phyloP scores from a whole-genome alignment of 2,329 filamentous ascomycete species.

The Fusarium acutatum region DNA sequence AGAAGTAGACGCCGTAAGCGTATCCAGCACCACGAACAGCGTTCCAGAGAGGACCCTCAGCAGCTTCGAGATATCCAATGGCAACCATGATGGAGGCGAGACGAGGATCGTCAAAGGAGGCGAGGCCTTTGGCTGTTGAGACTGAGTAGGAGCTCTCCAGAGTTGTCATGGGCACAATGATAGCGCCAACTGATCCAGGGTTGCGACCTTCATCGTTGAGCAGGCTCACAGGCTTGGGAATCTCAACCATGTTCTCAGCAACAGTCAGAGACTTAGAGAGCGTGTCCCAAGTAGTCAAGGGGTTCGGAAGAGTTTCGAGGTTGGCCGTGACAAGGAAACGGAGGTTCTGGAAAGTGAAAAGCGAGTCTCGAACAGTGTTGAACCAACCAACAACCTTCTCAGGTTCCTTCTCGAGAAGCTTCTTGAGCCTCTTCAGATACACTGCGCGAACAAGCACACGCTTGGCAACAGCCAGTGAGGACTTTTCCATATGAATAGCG shows the following conservation, averaged over 20 bases:
- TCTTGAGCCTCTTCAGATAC: slow-evolving; percentile 86
- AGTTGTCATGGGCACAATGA: slow-evolving; percentile 88
- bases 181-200: slow-evolving; percentile 77
- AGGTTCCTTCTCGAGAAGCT: slow-evolving; percentile 80
- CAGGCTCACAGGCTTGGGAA: slow-evolving; percentile 74
- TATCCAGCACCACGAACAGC: slow-evolving; percentile 92
- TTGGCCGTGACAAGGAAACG: slow-evolving; percentile 86
- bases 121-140: slow-evolving; percentile 76
- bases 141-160: slow-evolving; percentile 92
- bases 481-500: slow-evolving; percentile 81
- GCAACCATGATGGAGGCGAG: slow-evolving; percentile 89
- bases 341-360: slow-evolving; percentile 87
- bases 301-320: slow-evolving; percentile 74
- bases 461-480: slow-evolving; percentile 79
- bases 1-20: slow-evolving; percentile 87
- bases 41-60: slow-evolving; percentile 94
- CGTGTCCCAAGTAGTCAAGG: slow-evolving; percentile 80
- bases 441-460: slow-evolving; percentile 86
- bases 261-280: slow-evolving; percentile 52
- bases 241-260: slow-evolving; percentile 66
- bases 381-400: slow-evolving; percentile 80
- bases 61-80: slow-evolving; percentile 87
- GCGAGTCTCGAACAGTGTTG: slow-evolving; percentile 74
- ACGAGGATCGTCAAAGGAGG: slow-evolving; percentile 77
- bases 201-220: slow-evolving; percentile 78